phyloP scores from a whole-genome alignment of 805 yeast species.

The Candida quercuum region DNA sequence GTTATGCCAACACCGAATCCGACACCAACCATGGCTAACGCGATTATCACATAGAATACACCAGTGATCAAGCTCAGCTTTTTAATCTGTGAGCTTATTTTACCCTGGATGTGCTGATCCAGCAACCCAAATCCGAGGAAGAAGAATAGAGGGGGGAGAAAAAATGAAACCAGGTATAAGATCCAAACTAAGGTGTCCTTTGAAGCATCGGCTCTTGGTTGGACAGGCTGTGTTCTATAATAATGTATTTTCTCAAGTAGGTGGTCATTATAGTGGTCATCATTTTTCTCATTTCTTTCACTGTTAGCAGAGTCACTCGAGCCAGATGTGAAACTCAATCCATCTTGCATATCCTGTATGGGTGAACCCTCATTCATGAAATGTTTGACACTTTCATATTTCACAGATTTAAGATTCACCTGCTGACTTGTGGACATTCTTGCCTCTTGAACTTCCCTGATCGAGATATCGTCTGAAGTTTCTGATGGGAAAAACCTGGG shows the following conservation, averaged over 20 bases:
- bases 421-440: background rate
- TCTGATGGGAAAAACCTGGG: background rate
- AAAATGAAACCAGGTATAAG: slow-evolving; percentile 15
- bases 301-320: slow-evolving; percentile 1
- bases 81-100: slow-evolving; percentile 8
- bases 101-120: slow-evolving; percentile 11
- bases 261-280: slow-evolving; percentile 4
- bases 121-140: slow-evolving; percentile 22
- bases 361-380: background rate
- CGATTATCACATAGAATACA: slow-evolving; percentile 6
- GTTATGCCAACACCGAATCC: slow-evolving; percentile 42
- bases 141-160: slow-evolving; percentile 25
- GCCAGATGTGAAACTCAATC: background rate
- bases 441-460: slow-evolving; percentile 4
- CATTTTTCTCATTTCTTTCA: background rate
- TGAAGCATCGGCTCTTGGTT: background rate
- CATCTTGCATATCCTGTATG: background rate
- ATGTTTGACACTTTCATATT: background rate
- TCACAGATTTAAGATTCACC: background rate
- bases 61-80: slow-evolving; percentile 19
- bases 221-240: slow-evolving; percentile 10
- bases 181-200: slow-evolving; percentile 5
- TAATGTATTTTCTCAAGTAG: slow-evolving; percentile 16
- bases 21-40: slow-evolving; percentile 37
- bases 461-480: slow-evolving; percentile 4